phyloP scores from a whole-genome alignment of 768 basidiomycete species.

The Kwoniella botswanensis region DNA sequence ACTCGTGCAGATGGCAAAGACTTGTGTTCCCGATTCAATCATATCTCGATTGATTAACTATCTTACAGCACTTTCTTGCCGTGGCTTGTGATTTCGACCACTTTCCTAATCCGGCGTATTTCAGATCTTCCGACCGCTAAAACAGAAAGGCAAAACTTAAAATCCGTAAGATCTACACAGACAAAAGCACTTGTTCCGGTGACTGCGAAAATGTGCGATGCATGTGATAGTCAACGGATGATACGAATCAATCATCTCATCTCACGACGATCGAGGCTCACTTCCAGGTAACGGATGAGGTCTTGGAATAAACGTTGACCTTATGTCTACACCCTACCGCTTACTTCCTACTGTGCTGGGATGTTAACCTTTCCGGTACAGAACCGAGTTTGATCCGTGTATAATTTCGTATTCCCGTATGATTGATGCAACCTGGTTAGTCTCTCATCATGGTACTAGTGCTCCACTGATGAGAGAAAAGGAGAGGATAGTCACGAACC shows the following conservation, averaged over 20 bases:
- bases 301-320: not conserved
- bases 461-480: not conserved
- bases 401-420: not conserved
- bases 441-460: not conserved
- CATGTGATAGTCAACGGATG: not conserved
- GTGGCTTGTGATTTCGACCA: constrained; percentile 9
- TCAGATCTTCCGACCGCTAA: not conserved
- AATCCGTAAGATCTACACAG: too few relatives aligned
- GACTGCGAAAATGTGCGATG: not conserved
- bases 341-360: too few relatives aligned
- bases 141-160: too few relatives aligned
- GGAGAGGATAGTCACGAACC: constrained; percentile 1
- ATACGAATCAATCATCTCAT: too few relatives aligned
- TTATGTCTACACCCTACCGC: too few relatives aligned
- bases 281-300: not conserved
- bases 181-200: not conserved
- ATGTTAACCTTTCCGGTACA: not conserved
- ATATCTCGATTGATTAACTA: not conserved
- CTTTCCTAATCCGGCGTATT: constrained; percentile 3
- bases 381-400: constrained; percentile 12
- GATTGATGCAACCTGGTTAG: not conserved
- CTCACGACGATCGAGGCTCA: not conserved
- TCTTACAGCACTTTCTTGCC: too few relatives aligned
- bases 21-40: too few relatives aligned
- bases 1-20: too few relatives aligned